These are phyloP conservation scores for Blastobotrys proliferans DNA, from an alignment of 1,139 yeast species.

Conservation along the genomic window DNA sequence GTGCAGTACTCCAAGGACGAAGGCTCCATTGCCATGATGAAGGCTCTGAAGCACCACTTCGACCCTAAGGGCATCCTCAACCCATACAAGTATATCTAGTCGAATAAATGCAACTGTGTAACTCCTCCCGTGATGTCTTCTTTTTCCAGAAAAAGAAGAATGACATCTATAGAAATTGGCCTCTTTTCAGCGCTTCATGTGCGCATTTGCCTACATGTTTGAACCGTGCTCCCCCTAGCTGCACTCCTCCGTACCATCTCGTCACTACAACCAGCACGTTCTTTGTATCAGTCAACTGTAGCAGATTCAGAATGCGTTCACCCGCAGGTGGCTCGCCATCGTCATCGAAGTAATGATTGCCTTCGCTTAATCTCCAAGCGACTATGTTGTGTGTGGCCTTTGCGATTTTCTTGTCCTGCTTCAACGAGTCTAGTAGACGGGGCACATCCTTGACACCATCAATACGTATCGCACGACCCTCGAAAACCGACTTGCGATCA, in stretches of 20 bases:
- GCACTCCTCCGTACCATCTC: conserved; percentile 89
- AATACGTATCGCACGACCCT: conserved; percentile 65
- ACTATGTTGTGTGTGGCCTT: conserved; percentile 72
- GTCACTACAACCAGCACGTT: conserved; percentile 80
- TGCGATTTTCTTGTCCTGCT: conserved; percentile 56
- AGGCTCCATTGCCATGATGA: conserved; percentile 66
- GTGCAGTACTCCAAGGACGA: conserved; percentile 77
- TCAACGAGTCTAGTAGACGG: conserved; percentile 41
- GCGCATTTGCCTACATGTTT: conserved; percentile 83
- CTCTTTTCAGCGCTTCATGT: conserved; percentile 66
- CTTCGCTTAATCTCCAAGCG: conserved; percentile 60
- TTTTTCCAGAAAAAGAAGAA: too few species aligned
- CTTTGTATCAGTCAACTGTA: conserved; percentile 67
- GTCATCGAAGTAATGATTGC: conserved; percentile 47
- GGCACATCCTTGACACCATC: conserved; percentile 60
- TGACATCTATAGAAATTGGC: conserved; percentile 44
- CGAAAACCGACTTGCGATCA: conserved; percentile 81
- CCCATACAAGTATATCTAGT: conserved; percentile 71
- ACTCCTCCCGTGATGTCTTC: too few species aligned
- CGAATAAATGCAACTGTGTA: too few species aligned
- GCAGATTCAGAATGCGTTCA: conserved; percentile 59
- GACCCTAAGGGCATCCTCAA: conserved; percentile 90
- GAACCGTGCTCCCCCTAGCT: conserved; percentile 79
- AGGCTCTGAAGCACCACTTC: conserved; percentile 67
- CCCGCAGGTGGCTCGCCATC: conserved; percentile 97